phyloP scores from a whole-genome alignment of 2,329 filamentous ascomycete species.

The Fusarium irregulare region DNA sequence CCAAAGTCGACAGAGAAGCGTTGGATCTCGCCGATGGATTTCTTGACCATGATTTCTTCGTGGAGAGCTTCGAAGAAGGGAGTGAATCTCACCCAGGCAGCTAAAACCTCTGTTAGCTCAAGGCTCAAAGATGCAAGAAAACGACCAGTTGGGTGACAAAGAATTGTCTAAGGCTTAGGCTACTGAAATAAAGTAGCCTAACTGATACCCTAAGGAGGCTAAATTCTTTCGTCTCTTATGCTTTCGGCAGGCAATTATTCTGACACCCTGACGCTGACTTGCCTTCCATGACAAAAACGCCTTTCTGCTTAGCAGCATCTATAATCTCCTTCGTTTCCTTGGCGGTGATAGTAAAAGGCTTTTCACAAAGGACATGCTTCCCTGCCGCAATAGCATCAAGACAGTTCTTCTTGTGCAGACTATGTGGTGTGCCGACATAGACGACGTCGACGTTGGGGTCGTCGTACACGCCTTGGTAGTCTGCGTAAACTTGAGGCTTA shows the following conservation, averaged over 20 bases:
- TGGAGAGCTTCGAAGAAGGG: slow-evolving; percentile 17
- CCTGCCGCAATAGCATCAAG: slow-evolving; percentile 57
- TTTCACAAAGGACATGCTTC: slow-evolving; percentile 60
- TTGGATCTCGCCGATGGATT: slow-evolving; percentile 22
- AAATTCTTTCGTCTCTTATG: too few species aligned
- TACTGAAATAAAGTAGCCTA: too few species aligned
- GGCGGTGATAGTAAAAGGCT: slow-evolving; percentile 52
- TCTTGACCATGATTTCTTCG: slow-evolving; percentile 22
- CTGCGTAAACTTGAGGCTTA: slow-evolving; percentile 5
- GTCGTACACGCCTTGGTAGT: slow-evolving; percentile 53
- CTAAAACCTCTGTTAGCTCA: background rate
- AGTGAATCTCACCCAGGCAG: slow-evolving; percentile 26
- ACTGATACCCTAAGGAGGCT: too few species aligned
- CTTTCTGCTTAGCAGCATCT: slow-evolving; percentile 12
- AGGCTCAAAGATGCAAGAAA: fast-evolving
- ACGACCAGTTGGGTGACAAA: too few species aligned
- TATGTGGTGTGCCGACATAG: slow-evolving; percentile 60
- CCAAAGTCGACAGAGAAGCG: slow-evolving; percentile 22
- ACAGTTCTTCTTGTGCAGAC: slow-evolving; percentile 57
- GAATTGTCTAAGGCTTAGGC: too few species aligned
- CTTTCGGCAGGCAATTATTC: too few species aligned
- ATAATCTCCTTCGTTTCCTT: slow-evolving; percentile 16
- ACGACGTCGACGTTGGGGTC: slow-evolving; percentile 57
- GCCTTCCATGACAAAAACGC: slow-evolving; percentile 27
- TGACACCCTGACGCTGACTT: background rate